Conservation (phyloP, 768 basidiomycete species). For the Mycena chlorophos region DNA sequence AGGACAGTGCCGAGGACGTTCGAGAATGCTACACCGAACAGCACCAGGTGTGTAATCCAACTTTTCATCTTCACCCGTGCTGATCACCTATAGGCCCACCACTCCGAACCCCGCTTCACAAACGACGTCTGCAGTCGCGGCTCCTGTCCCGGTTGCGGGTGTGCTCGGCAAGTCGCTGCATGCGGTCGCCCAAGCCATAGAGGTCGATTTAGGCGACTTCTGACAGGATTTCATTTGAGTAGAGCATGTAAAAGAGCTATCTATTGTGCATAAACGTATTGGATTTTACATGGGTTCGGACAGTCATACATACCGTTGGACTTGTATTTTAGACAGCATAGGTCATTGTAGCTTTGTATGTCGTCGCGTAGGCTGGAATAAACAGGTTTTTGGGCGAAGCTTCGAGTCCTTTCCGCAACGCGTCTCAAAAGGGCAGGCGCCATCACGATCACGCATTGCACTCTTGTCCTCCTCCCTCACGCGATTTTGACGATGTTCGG, state of each 20-base stretch:
- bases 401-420: not conserved
- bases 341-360: not conserved
- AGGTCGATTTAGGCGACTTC: conserved; percentile 27
- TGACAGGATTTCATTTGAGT: conserved; percentile 1
- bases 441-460: not conserved
- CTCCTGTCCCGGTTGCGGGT: not conserved
- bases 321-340: no score
- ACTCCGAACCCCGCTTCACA: conserved; percentile 44
- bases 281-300: not conserved
- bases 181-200: conserved; percentile 26
- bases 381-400: not conserved
- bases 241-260: not conserved
- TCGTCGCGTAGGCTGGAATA: not conserved
- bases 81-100: conserved; percentile 50
- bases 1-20: conserved; percentile 64
- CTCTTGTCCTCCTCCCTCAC: not conserved
- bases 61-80: conserved; percentile 7
- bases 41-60: conserved; percentile 57
- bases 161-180: conserved; percentile 13
- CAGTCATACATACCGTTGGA: not conserved
- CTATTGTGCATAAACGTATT: not conserved
- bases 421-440: not conserved
- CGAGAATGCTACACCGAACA: conserved; percentile 43
- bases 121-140: not conserved
- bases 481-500: conserved; percentile 61